phyloP scores from a whole-genome alignment of 2,329 filamentous ascomycete species.

The Talaromyces sp. region DNA sequence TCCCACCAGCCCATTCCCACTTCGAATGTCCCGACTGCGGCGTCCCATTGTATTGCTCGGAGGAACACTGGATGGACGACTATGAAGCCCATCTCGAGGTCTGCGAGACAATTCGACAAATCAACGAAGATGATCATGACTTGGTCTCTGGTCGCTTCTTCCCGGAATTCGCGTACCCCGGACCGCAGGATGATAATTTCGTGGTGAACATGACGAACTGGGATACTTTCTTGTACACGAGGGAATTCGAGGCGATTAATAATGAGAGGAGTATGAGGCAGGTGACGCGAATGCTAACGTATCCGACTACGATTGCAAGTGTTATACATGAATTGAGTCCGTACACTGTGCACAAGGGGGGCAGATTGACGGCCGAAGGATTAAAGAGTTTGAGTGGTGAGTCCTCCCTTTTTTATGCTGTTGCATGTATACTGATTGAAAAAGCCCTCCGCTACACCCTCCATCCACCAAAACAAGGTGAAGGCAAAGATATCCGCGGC shows the following conservation, averaged over 20 bases:
- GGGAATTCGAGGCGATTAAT: slow-evolving; percentile 88
- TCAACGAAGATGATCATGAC: slow-evolving; percentile 98
- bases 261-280: slow-evolving; percentile 87
- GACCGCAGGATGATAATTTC: slow-evolving; percentile 84
- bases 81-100: slow-evolving; percentile 91
- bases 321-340: slow-evolving; percentile 92
- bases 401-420: slow-evolving; percentile 36
- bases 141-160: slow-evolving; percentile 86
- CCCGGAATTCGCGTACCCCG: slow-evolving; percentile 88
- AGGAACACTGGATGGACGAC: slow-evolving; percentile 93
- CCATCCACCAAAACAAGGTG: slow-evolving; percentile 78
- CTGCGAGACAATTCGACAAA: slow-evolving; percentile 84
- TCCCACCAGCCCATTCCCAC: slow-evolving; percentile 75
- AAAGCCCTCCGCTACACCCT: slow-evolving; percentile 86
- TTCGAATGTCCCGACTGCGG: slow-evolving; percentile 98
- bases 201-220: slow-evolving; percentile 97
- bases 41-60: slow-evolving; percentile 86
- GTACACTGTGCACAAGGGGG: slow-evolving; percentile 72
- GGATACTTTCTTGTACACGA: slow-evolving; percentile 93
- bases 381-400: slow-evolving; percentile 87
- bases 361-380: slow-evolving; percentile 79
- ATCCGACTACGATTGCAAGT: slow-evolving; percentile 87
- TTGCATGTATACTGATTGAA: background rate
- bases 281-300: slow-evolving; percentile 87
- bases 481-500: slow-evolving; percentile 69